Conservation (phyloP, 139 green algal species). For the Micromonas pusilla region DNA sequence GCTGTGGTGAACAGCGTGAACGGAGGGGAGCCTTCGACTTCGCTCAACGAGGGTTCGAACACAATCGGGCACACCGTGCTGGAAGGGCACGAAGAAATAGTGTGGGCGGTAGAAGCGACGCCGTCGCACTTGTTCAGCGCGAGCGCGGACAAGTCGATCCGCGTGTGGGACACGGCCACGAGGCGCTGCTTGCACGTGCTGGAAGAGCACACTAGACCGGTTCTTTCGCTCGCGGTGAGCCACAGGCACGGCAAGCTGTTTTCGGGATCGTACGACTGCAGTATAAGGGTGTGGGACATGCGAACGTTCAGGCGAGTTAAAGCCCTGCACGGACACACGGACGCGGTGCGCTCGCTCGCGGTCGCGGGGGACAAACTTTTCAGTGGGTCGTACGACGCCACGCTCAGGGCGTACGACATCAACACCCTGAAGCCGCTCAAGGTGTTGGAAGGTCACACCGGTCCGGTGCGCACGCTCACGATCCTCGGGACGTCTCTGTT, state of each 20-base stretch:
- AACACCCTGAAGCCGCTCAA: slow-evolving; percentile 48
- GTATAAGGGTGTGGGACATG: slow-evolving; percentile 71
- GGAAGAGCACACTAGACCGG: slow-evolving; percentile 81
- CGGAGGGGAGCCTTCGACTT: too few relatives aligned
- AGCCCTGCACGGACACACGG: slow-evolving; percentile 52
- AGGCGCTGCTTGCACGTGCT: slow-evolving; percentile 66
- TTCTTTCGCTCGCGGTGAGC: slow-evolving; percentile 76
- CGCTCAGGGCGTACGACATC: slow-evolving; percentile 70
- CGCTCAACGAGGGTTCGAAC: too few relatives aligned
- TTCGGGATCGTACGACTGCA: slow-evolving; percentile 87
- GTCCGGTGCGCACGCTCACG: slow-evolving; percentile 80
- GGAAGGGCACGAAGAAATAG: slow-evolving; percentile 89
- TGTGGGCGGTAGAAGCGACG: slow-evolving; percentile 82
- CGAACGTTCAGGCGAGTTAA: slow-evolving; percentile 48
- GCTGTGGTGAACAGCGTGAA: background rate
- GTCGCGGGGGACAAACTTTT: slow-evolving; percentile 68
- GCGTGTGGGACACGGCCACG: slow-evolving; percentile 73
- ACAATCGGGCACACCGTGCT: slow-evolving; percentile 9
- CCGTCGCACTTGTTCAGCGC: slow-evolving; percentile 69
- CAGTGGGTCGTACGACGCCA: slow-evolving; percentile 82
- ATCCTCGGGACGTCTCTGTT: slow-evolving; percentile 67
- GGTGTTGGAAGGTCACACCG: slow-evolving; percentile 49
- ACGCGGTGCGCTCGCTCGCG: slow-evolving; percentile 81
- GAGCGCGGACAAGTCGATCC: slow-evolving; percentile 84
- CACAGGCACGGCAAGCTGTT: slow-evolving; percentile 57